Evolutionary conservation across 164 flowering plant species (phyloP), one percentile per base, ranked within the genome.

Genomic region (Warburgia ugandensis): DNA sequence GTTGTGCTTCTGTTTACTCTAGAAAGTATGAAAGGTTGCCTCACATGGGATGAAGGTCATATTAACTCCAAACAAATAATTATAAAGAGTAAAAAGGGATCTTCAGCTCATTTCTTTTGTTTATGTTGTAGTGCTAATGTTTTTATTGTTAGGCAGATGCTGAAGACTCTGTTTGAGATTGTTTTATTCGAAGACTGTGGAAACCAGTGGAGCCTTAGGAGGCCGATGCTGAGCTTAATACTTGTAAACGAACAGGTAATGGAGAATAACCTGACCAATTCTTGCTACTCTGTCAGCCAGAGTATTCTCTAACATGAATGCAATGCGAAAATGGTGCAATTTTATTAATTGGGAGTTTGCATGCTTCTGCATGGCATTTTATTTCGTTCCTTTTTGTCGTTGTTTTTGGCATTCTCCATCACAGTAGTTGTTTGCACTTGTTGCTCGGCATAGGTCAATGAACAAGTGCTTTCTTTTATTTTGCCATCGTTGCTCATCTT

Each of bases 151-250:
- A 17, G 10, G 17, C 76, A 92, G 98, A 73, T 92, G 60, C 57
- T 92, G 61, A 81, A 74, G 73, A 80, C 96, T 10, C 79, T 92
- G 11, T 92, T 92, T 65, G 98, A 92, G 77, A 84, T 88, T 57
- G 83, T 88, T 45, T 58, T 92, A 35, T 92, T 81, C 51, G 96
- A 88, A 71, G 98, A 92, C 28, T 81, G 83, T 68, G 73, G 81
- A 48, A 85, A 85, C 65, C 96, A 83, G 45, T 92, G 99, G 99
- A 84, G 96, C 70, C 91, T 92, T 53, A 88, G 99, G 75, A 75
- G 96, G 61, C 94, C 99, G 52, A 84, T 92, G 84, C 69, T 92
- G 51, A 88, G 99, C 67, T 73, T 92, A 63, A 86, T 88, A 61
- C 95, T 92, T 29, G 72, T 88, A 13, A 92, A 70, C 60, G 90